Base-by-base conservation (phyloP, 2,329 filamentous ascomycete genomes). In the Aspergillus versicolor region DNA sequence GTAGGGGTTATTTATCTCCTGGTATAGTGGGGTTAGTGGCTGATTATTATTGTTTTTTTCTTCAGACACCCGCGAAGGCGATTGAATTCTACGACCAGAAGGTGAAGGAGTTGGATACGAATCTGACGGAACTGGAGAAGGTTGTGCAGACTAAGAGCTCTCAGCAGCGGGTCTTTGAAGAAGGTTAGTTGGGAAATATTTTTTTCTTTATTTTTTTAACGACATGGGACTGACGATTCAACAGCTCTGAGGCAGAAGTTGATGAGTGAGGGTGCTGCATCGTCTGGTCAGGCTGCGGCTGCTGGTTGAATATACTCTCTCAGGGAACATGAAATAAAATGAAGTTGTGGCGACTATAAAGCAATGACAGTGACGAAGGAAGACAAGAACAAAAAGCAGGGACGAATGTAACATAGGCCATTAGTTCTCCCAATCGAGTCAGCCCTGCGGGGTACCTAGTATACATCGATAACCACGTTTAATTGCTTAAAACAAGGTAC, bases 161-260 rank as follows among this genome's bases (percentile, higher is more conserved):
- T 63, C 97, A 94, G 71, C 77, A 96, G 61, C 85, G 90, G 56
- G 82, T 94, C 38, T 88, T 97, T 21, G 94, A 99, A 78, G 93
- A 97, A 78, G 90, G 90, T 88, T 78, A 75, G 77, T 30, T 72
- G 24, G 27, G 19, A 42, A 19, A 30, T 34, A 32, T 46, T n/a
- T 42, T 19, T 32, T 40, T 34, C 15, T 30, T 12, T n/a, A 17
- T 38, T 13, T 48, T 42, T 42, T 5, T 8, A 11, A 17, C 19
- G 37, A 21, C 21, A 15, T 24, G 52, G 30, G 27, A 60, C 67
- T 70, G 65, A 70, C 51, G 22, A 15, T 46, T 45, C 44, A 19
- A 41, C 63, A 82, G 80, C 81, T 38, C 68, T 83, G 65, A 75
- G 81, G 60, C 78, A 81, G 67, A 83, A 82, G 66, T 75, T 83